These are phyloP conservation scores for Neckera pumila DNA, from an alignment of 225 moss, liverwort and hornwort genomes.

Conservation along the genomic window DNA sequence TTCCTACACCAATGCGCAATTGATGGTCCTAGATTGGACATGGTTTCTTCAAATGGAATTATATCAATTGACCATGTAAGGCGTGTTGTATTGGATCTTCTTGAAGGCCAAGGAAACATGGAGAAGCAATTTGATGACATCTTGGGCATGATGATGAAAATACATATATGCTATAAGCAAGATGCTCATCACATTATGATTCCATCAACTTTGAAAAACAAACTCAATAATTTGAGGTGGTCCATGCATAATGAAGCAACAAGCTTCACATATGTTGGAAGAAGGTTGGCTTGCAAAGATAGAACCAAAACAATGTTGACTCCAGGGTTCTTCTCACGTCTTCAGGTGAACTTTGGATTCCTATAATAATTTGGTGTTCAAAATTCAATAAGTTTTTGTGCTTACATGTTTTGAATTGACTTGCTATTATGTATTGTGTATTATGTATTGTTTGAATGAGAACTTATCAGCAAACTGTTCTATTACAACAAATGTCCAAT, in stretches of 20 bases:
- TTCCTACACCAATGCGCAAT: not conserved
- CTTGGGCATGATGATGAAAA: not conserved
- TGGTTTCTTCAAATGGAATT: not conserved
- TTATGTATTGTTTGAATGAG: no score
- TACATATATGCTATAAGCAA: not conserved
- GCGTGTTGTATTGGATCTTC: not conserved
- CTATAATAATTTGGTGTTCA: no score
- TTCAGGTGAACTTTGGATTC: not conserved
- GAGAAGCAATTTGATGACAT: not conserved
- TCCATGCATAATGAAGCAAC: rapidly evolving
- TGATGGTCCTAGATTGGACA: not conserved
- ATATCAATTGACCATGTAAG: not conserved
- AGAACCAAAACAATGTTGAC: not conserved
- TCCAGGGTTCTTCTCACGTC: not conserved
- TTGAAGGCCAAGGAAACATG: not conserved
- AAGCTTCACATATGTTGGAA: not conserved
- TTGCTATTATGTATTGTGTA: no score
- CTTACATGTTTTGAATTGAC: no score
- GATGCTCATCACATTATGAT: not conserved
- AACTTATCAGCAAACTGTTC: rapidly evolving
- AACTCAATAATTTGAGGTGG: not conserved
- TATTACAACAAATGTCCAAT: not conserved
- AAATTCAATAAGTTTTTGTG: not conserved
- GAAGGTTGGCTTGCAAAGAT: not conserved
- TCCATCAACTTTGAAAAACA: not conserved